These are phyloP conservation scores for Cadophora malorum DNA, from an alignment of 2,329 filamentous ascomycete species.

Conservation along the genomic window DNA sequence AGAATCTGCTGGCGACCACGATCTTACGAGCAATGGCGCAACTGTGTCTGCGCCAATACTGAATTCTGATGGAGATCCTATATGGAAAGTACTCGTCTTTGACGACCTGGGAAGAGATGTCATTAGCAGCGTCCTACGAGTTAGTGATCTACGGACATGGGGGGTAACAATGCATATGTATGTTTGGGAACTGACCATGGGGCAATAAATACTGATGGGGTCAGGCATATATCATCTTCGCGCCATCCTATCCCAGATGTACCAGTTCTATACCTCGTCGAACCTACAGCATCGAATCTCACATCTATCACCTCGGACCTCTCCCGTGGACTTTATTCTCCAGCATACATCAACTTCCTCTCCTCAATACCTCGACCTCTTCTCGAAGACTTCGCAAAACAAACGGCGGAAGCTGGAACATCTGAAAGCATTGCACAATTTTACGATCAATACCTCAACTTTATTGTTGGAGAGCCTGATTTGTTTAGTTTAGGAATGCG, in stretches of 20 bases:
- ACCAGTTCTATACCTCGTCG: conserved; percentile 93
- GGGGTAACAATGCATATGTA: conserved; percentile 98
- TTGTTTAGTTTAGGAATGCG: conserved; percentile 94
- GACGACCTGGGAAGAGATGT: conserved; percentile 91
- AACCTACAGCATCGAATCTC: conserved; percentile 83
- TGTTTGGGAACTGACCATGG: conserved; percentile 38
- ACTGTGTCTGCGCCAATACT: conserved; percentile 79
- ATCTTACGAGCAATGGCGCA: conserved; percentile 69
- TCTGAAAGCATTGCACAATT: conserved; percentile 91
- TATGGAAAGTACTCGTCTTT: conserved; percentile 98
- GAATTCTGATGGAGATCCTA: conserved; percentile 86
- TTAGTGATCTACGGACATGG: conserved; percentile 90
- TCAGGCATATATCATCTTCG: conserved; percentile 78
- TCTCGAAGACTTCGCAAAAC: conserved; percentile 91
- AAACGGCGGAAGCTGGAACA: conserved; percentile 83
- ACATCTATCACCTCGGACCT: conserved; percentile 85
- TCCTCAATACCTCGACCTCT: conserved; percentile 89
- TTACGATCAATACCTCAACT: conserved; percentile 97
- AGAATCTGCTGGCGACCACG: conserved; percentile 59
- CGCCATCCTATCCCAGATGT: conserved; percentile 95
- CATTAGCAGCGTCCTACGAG: conserved; percentile 92
- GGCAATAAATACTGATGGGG: conserved; percentile 38
- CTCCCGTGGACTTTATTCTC: conserved; percentile 85
- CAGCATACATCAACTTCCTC: conserved; percentile 96
- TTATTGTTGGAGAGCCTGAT: conserved; percentile 94